These are phyloP conservation scores for Penicillium odoratum DNA, from an alignment of 495 filamentous ascomycete genomes.

Conservation along the genomic window DNA sequence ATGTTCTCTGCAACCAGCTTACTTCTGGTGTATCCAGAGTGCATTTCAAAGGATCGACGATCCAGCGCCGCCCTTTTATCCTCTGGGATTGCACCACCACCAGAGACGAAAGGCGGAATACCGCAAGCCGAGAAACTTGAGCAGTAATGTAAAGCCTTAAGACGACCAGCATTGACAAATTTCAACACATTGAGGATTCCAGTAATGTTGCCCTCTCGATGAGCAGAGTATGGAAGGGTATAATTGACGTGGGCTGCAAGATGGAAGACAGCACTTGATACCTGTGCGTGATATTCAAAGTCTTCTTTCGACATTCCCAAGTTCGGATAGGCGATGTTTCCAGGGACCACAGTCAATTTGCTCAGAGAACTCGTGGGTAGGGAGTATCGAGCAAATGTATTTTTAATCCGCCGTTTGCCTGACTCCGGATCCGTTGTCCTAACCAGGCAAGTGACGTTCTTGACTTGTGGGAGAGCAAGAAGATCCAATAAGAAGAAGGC, in stretches of 20 bases:
- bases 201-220: slow-evolving; percentile 19
- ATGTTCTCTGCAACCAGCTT: slow-evolving; percentile 26
- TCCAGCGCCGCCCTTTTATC: slow-evolving; percentile 13
- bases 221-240: slow-evolving; percentile 18
- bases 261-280: slow-evolving; percentile 21
- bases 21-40: slow-evolving; percentile 26
- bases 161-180: slow-evolving; percentile 12
- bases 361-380: neutral
- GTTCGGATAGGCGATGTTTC: slow-evolving; percentile 7
- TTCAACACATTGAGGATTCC: slow-evolving; percentile 19
- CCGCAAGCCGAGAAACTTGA: slow-evolving; percentile 20
- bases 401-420: neutral
- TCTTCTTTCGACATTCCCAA: slow-evolving; percentile 5
- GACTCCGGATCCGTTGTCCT: neutral
- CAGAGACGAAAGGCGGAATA: slow-evolving; percentile 7
- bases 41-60: slow-evolving; percentile 13
- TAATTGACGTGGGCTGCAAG: slow-evolving; percentile 27
- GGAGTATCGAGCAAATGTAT: neutral
- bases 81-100: slow-evolving; percentile 10
- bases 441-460: slow-evolving; percentile 17
- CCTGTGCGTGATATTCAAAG: slow-evolving; percentile 10
- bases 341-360: slow-evolving; percentile 4
- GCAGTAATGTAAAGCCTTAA: slow-evolving; percentile 27
- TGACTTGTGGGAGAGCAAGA: slow-evolving; percentile 4
- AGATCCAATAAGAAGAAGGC: slow-evolving; percentile 3